These are phyloP conservation scores for Botryotinia globosa DNA, from an alignment of 2,329 filamentous ascomycete genomes.

Conservation along the genomic window DNA sequence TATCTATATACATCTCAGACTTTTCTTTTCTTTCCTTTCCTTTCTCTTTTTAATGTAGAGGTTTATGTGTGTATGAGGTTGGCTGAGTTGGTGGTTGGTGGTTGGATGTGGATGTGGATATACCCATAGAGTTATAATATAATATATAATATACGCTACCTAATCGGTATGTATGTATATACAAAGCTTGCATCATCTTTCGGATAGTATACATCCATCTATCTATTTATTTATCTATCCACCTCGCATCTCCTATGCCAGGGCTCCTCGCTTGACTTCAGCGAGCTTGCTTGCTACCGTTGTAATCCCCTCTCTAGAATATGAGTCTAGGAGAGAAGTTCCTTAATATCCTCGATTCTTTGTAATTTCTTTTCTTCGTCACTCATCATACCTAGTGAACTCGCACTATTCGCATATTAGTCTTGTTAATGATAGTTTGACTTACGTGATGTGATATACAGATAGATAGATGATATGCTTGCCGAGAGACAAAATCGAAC, in stretches of 20 bases:
- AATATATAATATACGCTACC: background rate
- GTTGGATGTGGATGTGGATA: no score
- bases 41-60: no score
- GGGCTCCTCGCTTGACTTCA: background rate
- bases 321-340: slow-evolving; percentile 56
- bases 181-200: background rate
- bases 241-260: background rate
- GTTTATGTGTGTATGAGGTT: no score
- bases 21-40: no score
- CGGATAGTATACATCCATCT: background rate
- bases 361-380: slow-evolving; percentile 91
- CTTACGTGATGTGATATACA: no score
- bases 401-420: slow-evolving; percentile 59
- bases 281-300: background rate
- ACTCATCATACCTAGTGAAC: slow-evolving; percentile 87
- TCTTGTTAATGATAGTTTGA: no score
- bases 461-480: no score
- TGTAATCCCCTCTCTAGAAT: background rate
- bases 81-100: no score
- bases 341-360: slow-evolving; percentile 89
- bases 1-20: no score
- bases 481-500: no score
- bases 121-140: background rate
- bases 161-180: background rate
- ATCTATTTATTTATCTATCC: background rate